Percentiles rank a stretch among this genome's conserved stretches.
Evolutionary conservation across 75 land plant genomes (phyloP).

Genomic region (Gnetum montanum): DNA sequence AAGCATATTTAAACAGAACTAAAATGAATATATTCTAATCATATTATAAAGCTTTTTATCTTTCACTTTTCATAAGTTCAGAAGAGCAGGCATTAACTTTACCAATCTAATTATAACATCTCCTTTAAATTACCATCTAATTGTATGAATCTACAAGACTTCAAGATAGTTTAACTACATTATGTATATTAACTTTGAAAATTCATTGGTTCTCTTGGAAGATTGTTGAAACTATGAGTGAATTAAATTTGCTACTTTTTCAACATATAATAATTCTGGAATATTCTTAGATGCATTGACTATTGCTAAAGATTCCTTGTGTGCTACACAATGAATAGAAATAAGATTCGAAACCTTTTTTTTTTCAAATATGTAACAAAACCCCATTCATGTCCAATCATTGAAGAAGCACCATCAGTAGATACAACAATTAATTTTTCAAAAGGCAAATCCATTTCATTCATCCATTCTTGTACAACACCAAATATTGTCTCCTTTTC

Average conservation of each 20-base stretch:
- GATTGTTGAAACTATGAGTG: slow-evolving; percentile 14
- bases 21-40: background rate
- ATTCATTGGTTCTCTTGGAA: background rate
- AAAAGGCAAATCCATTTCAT: background rate
- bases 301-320: background rate
- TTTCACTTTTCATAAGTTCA: background rate
- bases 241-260: background rate
- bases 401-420: background rate
- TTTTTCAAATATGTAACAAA: background rate
- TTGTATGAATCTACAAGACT: no score
- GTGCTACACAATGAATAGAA: background rate
- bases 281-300: background rate
- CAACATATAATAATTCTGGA: background rate
- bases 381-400: background rate
- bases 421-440: background rate
- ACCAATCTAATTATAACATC: background rate
- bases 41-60: background rate
- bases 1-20: background rate
- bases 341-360: background rate
- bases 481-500: background rate
- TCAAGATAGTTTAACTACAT: slow-evolving; percentile 6
- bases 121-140: background rate
- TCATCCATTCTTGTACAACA: background rate
- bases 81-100: background rate
- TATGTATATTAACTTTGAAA: slow-evolving; percentile 5